Percentiles rank a stretch among this genome's conserved stretches.
Evolutionary conservation across 345 rosid species (phyloP).

Genomic region (Populus euphratica): DNA sequence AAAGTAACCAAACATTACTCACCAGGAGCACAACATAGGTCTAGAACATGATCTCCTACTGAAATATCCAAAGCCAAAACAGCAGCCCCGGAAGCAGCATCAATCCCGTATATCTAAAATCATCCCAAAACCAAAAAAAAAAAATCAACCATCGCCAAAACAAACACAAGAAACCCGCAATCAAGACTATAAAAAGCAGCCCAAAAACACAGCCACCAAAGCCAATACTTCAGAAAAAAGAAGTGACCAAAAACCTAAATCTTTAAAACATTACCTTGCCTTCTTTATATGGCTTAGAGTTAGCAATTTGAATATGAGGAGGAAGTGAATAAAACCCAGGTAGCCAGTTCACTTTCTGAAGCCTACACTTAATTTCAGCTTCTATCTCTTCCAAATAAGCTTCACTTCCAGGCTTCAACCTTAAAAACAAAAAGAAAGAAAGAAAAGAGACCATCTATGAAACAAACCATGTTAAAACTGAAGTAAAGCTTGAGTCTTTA

Average conservation of each 20-base stretch:
- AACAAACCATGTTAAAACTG: background rate
- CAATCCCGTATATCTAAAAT: slow-evolving; percentile 80
- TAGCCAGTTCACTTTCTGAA: slow-evolving; percentile 64
- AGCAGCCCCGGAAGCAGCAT: slow-evolving; percentile 94
- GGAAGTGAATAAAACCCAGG: slow-evolving; percentile 74
- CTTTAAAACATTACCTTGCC: slow-evolving; percentile 51
- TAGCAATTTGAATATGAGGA: slow-evolving; percentile 66
- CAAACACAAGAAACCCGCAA: background rate
- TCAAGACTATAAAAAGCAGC: background rate
- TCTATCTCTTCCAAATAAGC: slow-evolving; percentile 49
- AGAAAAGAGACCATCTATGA: background rate
- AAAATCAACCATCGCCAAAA: background rate
- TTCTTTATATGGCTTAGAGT: slow-evolving; percentile 59
- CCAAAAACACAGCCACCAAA: too few relatives aligned
- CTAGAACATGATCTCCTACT: slow-evolving; percentile 84
- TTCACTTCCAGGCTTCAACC: slow-evolving; percentile 77
- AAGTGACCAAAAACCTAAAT: background rate
- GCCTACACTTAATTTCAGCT: slow-evolving; percentile 61
- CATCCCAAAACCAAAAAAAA: background rate
- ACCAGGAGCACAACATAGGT: slow-evolving; percentile 96
- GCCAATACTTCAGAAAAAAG: too few relatives aligned
- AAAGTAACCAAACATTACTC: background rate
- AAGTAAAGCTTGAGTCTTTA: too few relatives aligned
- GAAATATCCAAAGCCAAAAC: slow-evolving; percentile 63
- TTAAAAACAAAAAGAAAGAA: slow-evolving; percentile 16